phyloP scores from a whole-genome alignment of 2,329 filamentous ascomycete species.

The Metarhizium humberi region DNA sequence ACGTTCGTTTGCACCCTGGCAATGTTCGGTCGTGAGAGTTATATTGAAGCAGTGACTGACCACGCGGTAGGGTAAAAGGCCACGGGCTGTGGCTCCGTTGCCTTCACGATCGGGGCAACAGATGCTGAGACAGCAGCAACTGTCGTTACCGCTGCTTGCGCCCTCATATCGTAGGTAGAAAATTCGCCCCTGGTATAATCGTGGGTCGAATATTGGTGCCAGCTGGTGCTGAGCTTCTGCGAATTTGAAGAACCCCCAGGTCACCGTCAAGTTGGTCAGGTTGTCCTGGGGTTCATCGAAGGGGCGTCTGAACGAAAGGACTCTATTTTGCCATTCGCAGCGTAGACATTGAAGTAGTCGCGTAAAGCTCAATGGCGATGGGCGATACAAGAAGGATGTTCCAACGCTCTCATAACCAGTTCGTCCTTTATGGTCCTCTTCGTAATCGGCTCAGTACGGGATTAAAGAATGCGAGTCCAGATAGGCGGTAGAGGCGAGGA shows the following conservation, averaged over 20 bases:
- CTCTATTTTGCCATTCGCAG: slow-evolving; percentile 1
- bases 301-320: not conserved
- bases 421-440: not conserved
- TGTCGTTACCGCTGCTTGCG: slow-evolving; percentile 5
- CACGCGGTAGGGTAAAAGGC: slow-evolving; percentile 13
- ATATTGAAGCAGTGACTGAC: slow-evolving; percentile 6
- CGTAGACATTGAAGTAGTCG: not conserved
- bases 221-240: not conserved
- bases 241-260: not conserved
- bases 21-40: not conserved
- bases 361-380: not conserved
- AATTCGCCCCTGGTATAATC: not conserved
- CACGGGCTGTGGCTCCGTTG: slow-evolving; percentile 9
- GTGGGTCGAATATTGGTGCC: not conserved
- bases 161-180: slow-evolving; percentile 3
- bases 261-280: not conserved
- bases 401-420: not conserved
- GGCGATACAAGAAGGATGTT: not conserved
- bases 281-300: slow-evolving; percentile 3
- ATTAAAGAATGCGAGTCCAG: not conserved
- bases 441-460: not conserved
- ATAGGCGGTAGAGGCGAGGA: not conserved
- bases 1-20: not conserved
- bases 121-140: slow-evolving; percentile 1
- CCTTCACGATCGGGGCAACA: not conserved